A percentile compares a stretch with the other conserved stretches of the same genome.
These are phyloP conservation scores for Apostasia shenzhenica DNA, from an alignment of 106 monocot species.

Conservation along the genomic window DNA sequence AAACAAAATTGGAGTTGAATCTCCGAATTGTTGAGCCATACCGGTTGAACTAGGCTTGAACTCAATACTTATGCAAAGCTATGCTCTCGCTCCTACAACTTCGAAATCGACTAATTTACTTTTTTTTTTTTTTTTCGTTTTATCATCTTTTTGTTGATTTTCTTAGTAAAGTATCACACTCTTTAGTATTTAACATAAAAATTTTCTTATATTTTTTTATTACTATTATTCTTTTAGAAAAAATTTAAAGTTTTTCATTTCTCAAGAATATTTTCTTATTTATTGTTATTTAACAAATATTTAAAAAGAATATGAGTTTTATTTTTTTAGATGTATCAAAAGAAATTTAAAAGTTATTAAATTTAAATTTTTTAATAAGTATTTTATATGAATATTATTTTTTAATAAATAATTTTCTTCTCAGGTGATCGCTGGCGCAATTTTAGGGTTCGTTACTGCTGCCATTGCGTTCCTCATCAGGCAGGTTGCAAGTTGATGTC, in stretches of 20 bases:
- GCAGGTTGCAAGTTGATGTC: not conserved
- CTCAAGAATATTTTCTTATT: not conserved
- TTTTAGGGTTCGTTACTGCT: conserved; percentile 10
- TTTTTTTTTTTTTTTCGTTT: too few species aligned
- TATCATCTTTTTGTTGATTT: too few species aligned
- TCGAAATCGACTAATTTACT: too few species aligned
- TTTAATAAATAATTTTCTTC: not conserved
- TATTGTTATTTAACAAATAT: not conserved
- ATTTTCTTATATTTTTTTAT: too few species aligned
- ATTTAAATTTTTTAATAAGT: not conserved
- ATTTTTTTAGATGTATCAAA: not conserved
- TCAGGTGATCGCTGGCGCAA: conserved; percentile 12
- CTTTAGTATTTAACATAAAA: too few species aligned
- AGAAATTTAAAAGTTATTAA: not conserved
- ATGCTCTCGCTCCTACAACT: too few species aligned
- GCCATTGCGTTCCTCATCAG: not conserved
- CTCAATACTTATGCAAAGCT: too few species aligned
- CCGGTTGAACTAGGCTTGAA: too few species aligned
- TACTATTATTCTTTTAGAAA: not conserved
- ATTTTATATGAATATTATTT: too few species aligned
- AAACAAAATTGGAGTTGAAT: too few species aligned
- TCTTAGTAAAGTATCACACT: too few species aligned
- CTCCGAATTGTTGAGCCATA: too few species aligned
- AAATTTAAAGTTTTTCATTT: not conserved
- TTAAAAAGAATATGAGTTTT: not conserved